Conservation (phyloP, 2,329 filamentous ascomycete species). For the Colletotrichum sp. region DNA sequence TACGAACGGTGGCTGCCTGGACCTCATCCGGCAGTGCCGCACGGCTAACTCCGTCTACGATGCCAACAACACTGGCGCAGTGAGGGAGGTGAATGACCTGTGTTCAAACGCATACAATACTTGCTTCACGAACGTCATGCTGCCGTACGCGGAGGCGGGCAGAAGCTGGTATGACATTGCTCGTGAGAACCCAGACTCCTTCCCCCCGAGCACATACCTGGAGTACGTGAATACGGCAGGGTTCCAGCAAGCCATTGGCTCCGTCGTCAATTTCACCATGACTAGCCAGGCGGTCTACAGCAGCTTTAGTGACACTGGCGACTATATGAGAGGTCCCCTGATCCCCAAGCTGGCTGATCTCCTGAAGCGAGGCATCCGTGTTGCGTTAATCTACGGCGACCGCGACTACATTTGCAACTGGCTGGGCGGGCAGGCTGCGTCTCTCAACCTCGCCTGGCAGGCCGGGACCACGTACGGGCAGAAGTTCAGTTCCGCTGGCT, state of each 20-base stretch:
- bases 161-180: conserved; percentile 68
- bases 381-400: conserved; percentile 75
- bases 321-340: conserved; percentile 69
- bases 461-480: conserved; percentile 51
- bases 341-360: conserved; percentile 64
- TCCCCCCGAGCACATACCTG: conserved; percentile 65
- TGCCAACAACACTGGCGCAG: conserved; percentile 12
- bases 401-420: conserved; percentile 71
- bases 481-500: conserved; percentile 70
- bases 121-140: conserved; percentile 62
- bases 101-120: conserved; percentile 12
- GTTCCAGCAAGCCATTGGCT: conserved; percentile 62
- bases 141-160: conserved; percentile 59
- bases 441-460: conserved; percentile 62
- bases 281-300: conserved; percentile 49
- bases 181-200: conserved; percentile 60
- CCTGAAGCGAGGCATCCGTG: conserved; percentile 66
- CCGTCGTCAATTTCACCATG: conserved; percentile 63
- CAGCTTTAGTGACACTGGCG: conserved; percentile 57
- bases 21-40: conserved; percentile 20
- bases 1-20: conserved; percentile 15
- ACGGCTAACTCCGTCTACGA: conserved; percentile 17
- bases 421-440: conserved; percentile 78
- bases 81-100: conserved; percentile 6
- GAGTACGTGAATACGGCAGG: conserved; percentile 68